These are phyloP conservation scores for Tolypocladium pustulatum DNA, from an alignment of 2,329 filamentous ascomycete species.

Conservation along the genomic window DNA sequence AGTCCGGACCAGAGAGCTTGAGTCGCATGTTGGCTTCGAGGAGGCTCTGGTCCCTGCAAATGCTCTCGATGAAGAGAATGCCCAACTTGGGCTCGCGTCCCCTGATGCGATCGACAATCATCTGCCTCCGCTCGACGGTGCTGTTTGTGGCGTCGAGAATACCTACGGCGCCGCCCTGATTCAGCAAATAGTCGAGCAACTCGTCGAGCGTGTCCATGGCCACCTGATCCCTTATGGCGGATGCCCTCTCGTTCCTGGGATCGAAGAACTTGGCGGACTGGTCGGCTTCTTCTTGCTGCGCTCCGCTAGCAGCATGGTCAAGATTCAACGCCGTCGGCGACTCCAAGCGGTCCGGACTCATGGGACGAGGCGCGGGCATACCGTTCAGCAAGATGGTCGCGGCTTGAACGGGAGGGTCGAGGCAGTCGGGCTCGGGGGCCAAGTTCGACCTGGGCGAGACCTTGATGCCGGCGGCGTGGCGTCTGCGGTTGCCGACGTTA, in stretches of 20 bases:
- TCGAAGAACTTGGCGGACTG: slow-evolving; percentile 94
- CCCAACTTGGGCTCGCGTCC: slow-evolving; percentile 76
- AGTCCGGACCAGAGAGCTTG: slow-evolving; percentile 92
- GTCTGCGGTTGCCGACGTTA: slow-evolving; percentile 88
- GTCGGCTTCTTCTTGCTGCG: slow-evolving; percentile 51
- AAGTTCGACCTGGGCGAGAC: slow-evolving; percentile 22
- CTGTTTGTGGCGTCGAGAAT: slow-evolving; percentile 98
- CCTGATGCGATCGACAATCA: slow-evolving; percentile 75
- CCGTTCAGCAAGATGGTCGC: slow-evolving; percentile 50
- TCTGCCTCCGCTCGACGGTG: slow-evolving; percentile 73
- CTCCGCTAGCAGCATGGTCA: slow-evolving; percentile 12
- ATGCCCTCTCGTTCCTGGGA: slow-evolving; percentile 71
- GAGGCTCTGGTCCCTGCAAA: slow-evolving; percentile 74
- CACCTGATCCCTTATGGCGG: slow-evolving; percentile 79
- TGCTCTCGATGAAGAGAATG: slow-evolving; percentile 90
- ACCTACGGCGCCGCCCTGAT: slow-evolving; percentile 75
- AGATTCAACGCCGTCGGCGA: slow-evolving; percentile 25
- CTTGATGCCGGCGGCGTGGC: slow-evolving; percentile 59
- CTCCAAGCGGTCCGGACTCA: slow-evolving; percentile 21
- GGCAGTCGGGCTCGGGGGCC: slow-evolving; percentile 21
- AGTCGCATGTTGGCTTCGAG: slow-evolving; percentile 95
- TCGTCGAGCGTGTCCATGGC: slow-evolving; percentile 90
- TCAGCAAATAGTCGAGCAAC: slow-evolving; percentile 77
- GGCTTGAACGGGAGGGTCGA: slow-evolving; percentile 38
- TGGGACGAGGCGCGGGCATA: slow-evolving; percentile 22